Conservation (phyloP, 805 yeast species). For the Saturnispora kantuleensis region DNA sequence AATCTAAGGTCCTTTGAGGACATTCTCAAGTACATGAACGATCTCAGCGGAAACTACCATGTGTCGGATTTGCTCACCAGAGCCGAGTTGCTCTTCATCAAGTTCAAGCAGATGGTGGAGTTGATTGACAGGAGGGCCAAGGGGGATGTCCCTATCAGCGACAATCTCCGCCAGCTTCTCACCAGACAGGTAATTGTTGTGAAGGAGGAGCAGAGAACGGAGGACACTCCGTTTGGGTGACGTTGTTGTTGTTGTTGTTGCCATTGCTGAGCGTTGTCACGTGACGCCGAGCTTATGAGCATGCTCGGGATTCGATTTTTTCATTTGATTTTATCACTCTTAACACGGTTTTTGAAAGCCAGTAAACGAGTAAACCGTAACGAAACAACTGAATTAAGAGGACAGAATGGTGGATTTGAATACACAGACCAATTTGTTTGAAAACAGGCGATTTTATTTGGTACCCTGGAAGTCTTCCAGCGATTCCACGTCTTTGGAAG, state of each 20-base stretch:
- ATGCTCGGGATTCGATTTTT: no score
- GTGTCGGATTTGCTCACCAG: constrained; percentile 71
- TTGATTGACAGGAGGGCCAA: constrained; percentile 50
- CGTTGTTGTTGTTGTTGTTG: neutral
- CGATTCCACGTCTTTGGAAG: neutral
- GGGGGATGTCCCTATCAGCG: constrained; percentile 27
- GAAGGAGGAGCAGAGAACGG: constrained; percentile 27
- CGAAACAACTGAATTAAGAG: no score
- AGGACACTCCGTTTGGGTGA: constrained; percentile 23
- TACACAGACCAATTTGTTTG: no score
- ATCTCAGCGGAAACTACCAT: constrained; percentile 66
- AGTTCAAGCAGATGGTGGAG: constrained; percentile 71
- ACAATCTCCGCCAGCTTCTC: constrained; percentile 50
- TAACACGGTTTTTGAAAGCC: neutral
- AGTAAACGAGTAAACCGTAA: constrained; percentile 3
- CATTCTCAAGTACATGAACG: constrained; percentile 87
- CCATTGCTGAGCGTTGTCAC: constrained; percentile 1
- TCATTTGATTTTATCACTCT: no score
- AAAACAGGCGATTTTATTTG: no score
- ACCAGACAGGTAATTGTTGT: constrained; percentile 54
- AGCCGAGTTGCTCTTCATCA: constrained; percentile 72
- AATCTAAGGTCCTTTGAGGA: constrained; percentile 79
- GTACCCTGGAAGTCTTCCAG: no score
- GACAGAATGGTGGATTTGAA: no score
- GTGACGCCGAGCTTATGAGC: no score